Percentiles rank a stretch among this genome's conserved stretches.
These are phyloP conservation scores for Hymenotorrendiella dingleyae DNA, from an alignment of 2,329 filamentous ascomycete genomes.

Conservation along the genomic window DNA sequence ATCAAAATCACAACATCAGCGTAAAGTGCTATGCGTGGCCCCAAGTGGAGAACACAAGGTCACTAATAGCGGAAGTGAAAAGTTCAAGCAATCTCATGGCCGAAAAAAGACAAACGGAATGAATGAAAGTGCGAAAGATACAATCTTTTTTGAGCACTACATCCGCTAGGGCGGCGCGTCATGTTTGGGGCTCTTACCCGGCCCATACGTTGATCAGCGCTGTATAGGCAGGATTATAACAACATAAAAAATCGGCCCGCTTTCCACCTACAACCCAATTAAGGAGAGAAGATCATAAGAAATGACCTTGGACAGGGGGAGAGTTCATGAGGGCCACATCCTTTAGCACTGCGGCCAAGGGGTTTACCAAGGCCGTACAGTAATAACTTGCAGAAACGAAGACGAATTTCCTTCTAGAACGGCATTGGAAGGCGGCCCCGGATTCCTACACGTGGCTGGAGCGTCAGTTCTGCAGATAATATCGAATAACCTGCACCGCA, in stretches of 20 bases:
- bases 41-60: constrained; percentile 11
- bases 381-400: neutral
- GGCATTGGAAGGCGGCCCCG: neutral
- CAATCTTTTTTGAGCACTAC: neutral
- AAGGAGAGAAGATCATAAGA: neutral
- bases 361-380: neutral
- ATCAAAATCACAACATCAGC: constrained; percentile 7
- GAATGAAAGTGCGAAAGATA: constrained; percentile 3
- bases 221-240: constrained; percentile 4
- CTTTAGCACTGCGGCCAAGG: neutral
- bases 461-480: too few relatives aligned
- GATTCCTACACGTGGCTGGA: constrained; percentile 4
- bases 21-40: constrained; percentile 5
- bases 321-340: neutral
- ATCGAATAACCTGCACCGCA: too few relatives aligned
- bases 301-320: neutral
- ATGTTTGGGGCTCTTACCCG: constrained; percentile 3
- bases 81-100: constrained; percentile 8
- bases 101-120: constrained; percentile 1
- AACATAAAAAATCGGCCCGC: constrained; percentile 7
- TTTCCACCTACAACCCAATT: neutral
- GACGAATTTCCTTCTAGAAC: constrained; percentile 6
- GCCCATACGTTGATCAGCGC: constrained; percentile 4
- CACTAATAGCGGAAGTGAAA: neutral
- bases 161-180: constrained; percentile 9